phyloP scores from a whole-genome alignment of 2,329 filamentous ascomycete species.

The Calonectria naviculata region DNA sequence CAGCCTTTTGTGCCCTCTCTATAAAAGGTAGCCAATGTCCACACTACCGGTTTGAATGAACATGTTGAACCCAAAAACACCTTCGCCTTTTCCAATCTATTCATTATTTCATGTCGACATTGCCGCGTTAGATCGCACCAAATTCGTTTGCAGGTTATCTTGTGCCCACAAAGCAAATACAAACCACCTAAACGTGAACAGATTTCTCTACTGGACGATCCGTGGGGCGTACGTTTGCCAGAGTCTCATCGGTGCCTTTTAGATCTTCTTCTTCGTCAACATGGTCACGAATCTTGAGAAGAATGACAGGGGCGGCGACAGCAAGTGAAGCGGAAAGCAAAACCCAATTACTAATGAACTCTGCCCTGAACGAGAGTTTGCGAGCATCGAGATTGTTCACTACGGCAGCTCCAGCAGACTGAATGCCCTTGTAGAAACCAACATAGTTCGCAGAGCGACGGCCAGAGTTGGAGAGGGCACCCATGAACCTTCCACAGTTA shows the following conservation, averaged over 20 bases:
- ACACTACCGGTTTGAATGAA: no score
- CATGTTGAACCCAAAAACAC: no score
- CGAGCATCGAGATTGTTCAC: constrained; percentile 49
- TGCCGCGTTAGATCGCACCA: no score
- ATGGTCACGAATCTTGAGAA: constrained; percentile 83
- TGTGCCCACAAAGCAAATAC: no score
- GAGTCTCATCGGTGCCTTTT: constrained; percentile 85
- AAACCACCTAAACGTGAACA: no score
- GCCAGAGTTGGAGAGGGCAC: constrained; percentile 89
- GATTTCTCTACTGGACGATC: no score
- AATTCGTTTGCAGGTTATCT: no score
- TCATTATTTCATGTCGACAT: no score
- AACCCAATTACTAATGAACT: constrained; percentile 80
- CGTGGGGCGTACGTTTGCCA: constrained; percentile 70
- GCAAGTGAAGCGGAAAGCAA: constrained; percentile 79
- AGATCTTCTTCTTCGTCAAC: constrained; percentile 85
- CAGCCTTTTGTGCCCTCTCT: no score
- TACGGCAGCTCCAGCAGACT: constrained; percentile 77
- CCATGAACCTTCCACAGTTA: constrained; percentile 80
- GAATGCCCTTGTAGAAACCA: constrained; percentile 89
- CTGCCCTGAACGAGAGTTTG: constrained; percentile 69
- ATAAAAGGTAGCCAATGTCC: no score
- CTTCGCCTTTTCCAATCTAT: no score
- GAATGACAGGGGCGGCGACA: constrained; percentile 82
- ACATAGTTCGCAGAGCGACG: constrained; percentile 93